Evolutionary conservation across 2,329 filamentous ascomycete species (phyloP).

Genomic region (Chrysoporthe austroafricana): DNA sequence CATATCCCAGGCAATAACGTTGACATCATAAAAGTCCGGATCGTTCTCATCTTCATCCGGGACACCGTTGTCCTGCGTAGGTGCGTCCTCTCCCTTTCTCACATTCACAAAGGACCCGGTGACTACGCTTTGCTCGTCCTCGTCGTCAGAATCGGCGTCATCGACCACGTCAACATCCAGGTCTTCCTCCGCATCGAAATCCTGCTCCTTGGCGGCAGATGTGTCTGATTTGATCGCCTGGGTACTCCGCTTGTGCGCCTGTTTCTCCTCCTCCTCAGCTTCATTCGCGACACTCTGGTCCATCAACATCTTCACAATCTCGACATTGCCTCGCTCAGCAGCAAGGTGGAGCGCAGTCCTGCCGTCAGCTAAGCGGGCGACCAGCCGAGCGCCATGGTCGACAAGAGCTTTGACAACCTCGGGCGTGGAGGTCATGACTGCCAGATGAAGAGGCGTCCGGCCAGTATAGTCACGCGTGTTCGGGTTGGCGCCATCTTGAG

Average conservation of each 20-base stretch:
- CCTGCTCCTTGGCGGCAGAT: constrained; percentile 34
- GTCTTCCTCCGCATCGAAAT: constrained; percentile 40
- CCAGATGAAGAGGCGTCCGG: constrained; percentile 77
- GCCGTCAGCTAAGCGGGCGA: constrained; percentile 77
- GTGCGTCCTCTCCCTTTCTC: constrained; percentile 43
- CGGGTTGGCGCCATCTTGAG: constrained; percentile 69
- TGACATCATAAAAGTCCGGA: constrained; percentile 79
- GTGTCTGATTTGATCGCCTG: constrained; percentile 32
- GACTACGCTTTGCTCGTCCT: constrained; percentile 55
- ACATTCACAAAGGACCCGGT: constrained; percentile 80
- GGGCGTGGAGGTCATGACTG: constrained; percentile 68
- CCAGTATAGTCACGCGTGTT: constrained; percentile 80
- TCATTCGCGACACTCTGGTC: constrained; percentile 76
- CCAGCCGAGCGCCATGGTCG: constrained; percentile 71
- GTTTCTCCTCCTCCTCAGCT: constrained; percentile 64
- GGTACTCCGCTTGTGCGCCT: constrained; percentile 51
- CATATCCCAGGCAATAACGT: constrained; percentile 79
- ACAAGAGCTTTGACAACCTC: constrained; percentile 74
- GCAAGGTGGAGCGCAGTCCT: constrained; percentile 83
- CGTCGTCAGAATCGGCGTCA: constrained; percentile 50
- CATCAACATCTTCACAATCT: constrained; percentile 74
- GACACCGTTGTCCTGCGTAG: constrained; percentile 43
- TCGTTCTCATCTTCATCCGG: constrained; percentile 65
- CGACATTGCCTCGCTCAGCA: constrained; percentile 67
- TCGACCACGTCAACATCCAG: constrained; percentile 54